Conservation (phyloP, 805 yeast genomes). For the Pichia gijzeniarum region DNA sequence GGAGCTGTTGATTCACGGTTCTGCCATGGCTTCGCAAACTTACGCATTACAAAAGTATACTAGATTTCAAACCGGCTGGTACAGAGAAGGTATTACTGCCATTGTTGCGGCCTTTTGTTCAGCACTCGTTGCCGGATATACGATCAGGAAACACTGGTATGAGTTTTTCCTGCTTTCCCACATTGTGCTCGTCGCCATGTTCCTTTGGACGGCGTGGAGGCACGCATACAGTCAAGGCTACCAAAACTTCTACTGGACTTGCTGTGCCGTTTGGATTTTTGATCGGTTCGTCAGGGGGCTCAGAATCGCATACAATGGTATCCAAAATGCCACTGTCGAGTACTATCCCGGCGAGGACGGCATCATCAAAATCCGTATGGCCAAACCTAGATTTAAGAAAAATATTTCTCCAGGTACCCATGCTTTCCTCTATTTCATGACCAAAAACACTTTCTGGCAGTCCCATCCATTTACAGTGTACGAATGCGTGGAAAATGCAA, state of each 20-base stretch:
- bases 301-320: slow-evolving; percentile 33
- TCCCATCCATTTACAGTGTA: slow-evolving; percentile 68
- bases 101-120: slow-evolving; percentile 22
- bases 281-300: slow-evolving; percentile 45
- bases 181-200: slow-evolving; percentile 45
- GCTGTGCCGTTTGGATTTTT: slow-evolving; percentile 45
- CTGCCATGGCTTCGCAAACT: slow-evolving; percentile 26
- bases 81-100: slow-evolving; percentile 30
- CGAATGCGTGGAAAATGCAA: slow-evolving; percentile 30
- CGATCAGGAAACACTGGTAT: slow-evolving; percentile 49
- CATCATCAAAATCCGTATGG: slow-evolving; percentile 40
- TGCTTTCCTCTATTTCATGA: slow-evolving; percentile 53
- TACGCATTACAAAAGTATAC: slow-evolving; percentile 13
- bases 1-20: slow-evolving; percentile 40
- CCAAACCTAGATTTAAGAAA: slow-evolving; percentile 44
- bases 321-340: slow-evolving; percentile 27
- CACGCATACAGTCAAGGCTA: slow-evolving; percentile 41
- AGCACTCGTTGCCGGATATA: slow-evolving; percentile 19
- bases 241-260: slow-evolving; percentile 30
- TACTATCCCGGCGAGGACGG: slow-evolving; percentile 38
- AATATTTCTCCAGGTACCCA: slow-evolving; percentile 49
- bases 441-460: slow-evolving; percentile 39
- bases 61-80: slow-evolving; percentile 28
- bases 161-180: slow-evolving; percentile 59
- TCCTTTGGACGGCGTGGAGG: slow-evolving; percentile 49